Evolutionary conservation across 2,329 filamentous ascomycete genomes (phyloP).

Genomic region (Teratosphaeriaceae sp.): DNA sequence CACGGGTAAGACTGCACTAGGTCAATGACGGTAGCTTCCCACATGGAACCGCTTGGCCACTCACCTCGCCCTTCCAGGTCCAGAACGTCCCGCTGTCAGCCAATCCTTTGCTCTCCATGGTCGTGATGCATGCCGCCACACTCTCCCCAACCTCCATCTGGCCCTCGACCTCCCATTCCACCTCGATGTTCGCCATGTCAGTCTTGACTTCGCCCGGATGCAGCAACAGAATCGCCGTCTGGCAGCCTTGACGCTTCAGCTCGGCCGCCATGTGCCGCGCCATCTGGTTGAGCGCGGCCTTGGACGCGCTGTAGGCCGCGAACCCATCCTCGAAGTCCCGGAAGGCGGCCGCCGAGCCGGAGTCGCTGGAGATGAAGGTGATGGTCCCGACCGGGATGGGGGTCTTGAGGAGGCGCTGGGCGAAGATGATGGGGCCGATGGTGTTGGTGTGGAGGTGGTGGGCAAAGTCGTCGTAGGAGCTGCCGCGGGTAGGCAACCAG

Average conservation of each 20-base stretch:
- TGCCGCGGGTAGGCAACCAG: no score
- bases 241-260: conserved; percentile 43
- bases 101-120: conserved; percentile 44
- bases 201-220: conserved; percentile 53
- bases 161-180: conserved; percentile 48
- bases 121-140: conserved; percentile 44
- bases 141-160: conserved; percentile 46
- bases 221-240: conserved; percentile 47
- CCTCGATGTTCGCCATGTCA: conserved; percentile 47
- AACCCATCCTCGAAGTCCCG: conserved; percentile 53
- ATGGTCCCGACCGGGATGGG: conserved; percentile 44
- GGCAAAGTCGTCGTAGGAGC: conserved; percentile 48
- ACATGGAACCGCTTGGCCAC: conserved; percentile 10
- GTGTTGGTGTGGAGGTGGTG: conserved; percentile 53
- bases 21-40: neutral
- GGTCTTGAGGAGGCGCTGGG: conserved; percentile 45
- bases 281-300: conserved; percentile 52
- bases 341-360: conserved; percentile 46
- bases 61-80: conserved; percentile 49
- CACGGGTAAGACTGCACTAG: conserved; percentile 22
- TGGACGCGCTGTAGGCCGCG: conserved; percentile 51
- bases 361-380: conserved; percentile 53
- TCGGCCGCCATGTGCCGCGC: conserved; percentile 51
- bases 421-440: conserved; percentile 52
- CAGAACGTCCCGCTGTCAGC: conserved; percentile 50